A percentile compares a stretch with the other conserved stretches of the same genome.
These are phyloP conservation scores for Lithospermum erythrorhizon DNA, from an alignment of 257 asterid genomes.

Conservation along the genomic window DNA sequence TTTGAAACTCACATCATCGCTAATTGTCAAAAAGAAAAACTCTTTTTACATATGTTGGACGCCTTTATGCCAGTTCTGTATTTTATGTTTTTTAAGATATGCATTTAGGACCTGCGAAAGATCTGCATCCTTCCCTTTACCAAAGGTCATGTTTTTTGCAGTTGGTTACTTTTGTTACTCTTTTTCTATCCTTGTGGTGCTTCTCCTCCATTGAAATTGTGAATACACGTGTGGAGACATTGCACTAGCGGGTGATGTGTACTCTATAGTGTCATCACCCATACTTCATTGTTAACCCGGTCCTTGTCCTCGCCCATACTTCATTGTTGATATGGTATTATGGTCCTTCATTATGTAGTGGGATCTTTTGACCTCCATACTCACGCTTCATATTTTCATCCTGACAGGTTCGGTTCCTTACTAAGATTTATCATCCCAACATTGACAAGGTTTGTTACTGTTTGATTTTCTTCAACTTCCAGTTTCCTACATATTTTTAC, in stretches of 20 bases:
- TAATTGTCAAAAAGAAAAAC: too few species aligned
- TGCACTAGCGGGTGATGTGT: not conserved
- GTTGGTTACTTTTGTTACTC: too few species aligned
- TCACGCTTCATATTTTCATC: constrained; percentile 3
- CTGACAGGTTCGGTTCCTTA: constrained; percentile 85
- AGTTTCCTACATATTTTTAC: not conserved
- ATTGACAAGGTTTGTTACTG: constrained; percentile 53
- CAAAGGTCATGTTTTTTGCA: not conserved
- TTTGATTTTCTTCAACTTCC: constrained; percentile 1
- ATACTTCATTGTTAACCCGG: too few species aligned
- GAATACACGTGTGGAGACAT: not conserved
- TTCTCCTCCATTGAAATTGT: too few species aligned
- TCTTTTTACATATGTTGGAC: not conserved
- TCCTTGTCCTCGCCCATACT: too few species aligned
- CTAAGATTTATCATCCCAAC: constrained; percentile 96
- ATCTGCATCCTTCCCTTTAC: not conserved
- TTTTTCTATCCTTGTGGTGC: not conserved
- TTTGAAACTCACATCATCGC: too few species aligned
- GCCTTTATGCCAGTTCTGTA: not conserved
- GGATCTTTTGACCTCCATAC: not conserved
- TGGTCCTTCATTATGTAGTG: constrained; percentile 6
- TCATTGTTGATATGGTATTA: not conserved
- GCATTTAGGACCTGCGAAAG: not conserved
- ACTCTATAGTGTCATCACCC: not conserved
- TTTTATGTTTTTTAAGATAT: not conserved